Conservation (phyloP, 2,329 filamentous ascomycete species). For the Erysiphe pulchra region DNA sequence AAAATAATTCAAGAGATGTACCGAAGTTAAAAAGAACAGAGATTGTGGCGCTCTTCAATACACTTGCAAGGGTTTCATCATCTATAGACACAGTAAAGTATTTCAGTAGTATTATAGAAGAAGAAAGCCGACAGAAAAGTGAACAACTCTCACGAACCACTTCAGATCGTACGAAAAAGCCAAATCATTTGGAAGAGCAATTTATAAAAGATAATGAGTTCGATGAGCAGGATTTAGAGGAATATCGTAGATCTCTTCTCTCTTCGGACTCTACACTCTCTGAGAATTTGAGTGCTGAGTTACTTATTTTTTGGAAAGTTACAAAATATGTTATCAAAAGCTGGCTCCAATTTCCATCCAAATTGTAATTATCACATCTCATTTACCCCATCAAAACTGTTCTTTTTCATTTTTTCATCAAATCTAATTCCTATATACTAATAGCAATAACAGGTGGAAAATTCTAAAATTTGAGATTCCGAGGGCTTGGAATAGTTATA, state of each 20-base stretch:
- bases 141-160: constrained; percentile 5
- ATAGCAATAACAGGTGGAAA: constrained; percentile 17
- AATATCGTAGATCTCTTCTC: constrained; percentile 9
- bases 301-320: constrained; percentile 33
- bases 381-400: too few species aligned
- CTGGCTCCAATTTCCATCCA: constrained; percentile 44
- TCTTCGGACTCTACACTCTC: constrained; percentile 19
- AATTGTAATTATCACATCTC: constrained; percentile 32
- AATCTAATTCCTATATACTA: constrained; percentile 1
- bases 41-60: constrained; percentile 84
- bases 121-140: constrained; percentile 10
- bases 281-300: constrained; percentile 38
- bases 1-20: constrained; percentile 29
- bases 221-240: constrained; percentile 14
- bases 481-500: constrained; percentile 33
- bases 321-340: constrained; percentile 38
- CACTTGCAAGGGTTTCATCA: constrained; percentile 63
- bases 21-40: constrained; percentile 68
- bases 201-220: constrained; percentile 3
- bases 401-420: not conserved
- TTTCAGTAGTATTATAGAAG: constrained; percentile 34
- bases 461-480: constrained; percentile 26
- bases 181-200: constrained; percentile 8
- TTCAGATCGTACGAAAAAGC: constrained; percentile 14
- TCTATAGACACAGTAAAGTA: constrained; percentile 49